A percentile compares a stretch with the other conserved stretches of the same genome.
Conservation (phyloP, 148 eudicot species). For the Silene latifolia region DNA sequence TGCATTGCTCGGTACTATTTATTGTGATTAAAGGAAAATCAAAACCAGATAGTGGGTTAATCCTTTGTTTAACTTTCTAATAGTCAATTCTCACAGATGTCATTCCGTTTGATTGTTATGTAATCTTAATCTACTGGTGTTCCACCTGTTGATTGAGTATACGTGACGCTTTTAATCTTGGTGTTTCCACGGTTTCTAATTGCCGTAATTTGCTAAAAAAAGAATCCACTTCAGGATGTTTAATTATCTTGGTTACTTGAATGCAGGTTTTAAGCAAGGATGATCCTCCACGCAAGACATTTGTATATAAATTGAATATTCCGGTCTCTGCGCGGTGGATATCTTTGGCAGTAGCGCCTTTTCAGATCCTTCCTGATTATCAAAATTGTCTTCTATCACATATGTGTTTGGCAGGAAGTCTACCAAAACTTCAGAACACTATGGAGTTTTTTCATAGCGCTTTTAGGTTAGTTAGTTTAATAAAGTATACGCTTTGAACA, state of each 20-base stretch:
- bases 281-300: slow-evolving; percentile 77
- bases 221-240: neutral
- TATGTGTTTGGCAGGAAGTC: slow-evolving; percentile 66
- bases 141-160: neutral
- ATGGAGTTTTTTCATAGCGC: slow-evolving; percentile 76
- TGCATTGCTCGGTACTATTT: neutral
- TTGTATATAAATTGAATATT: slow-evolving; percentile 66
- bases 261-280: slow-evolving; percentile 85
- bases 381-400: slow-evolving; percentile 64
- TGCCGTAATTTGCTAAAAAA: neutral
- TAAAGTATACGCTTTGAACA: neutral
- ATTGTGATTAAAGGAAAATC: neutral
- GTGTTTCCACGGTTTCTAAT: neutral
- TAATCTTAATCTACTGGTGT: neutral
- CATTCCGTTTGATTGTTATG: neutral
- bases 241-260: slow-evolving; percentile 2
- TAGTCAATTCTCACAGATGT: neutral
- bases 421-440: slow-evolving; percentile 58
- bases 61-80: neutral
- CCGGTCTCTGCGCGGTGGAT: slow-evolving; percentile 91
- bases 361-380: slow-evolving; percentile 78
- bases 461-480: slow-evolving; percentile 56
- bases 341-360: slow-evolving; percentile 87
- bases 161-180: neutral
- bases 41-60: neutral